Evolutionary conservation across 768 basidiomycete species (phyloP).

Genomic region (Sporobolomyces phaffii): DNA sequence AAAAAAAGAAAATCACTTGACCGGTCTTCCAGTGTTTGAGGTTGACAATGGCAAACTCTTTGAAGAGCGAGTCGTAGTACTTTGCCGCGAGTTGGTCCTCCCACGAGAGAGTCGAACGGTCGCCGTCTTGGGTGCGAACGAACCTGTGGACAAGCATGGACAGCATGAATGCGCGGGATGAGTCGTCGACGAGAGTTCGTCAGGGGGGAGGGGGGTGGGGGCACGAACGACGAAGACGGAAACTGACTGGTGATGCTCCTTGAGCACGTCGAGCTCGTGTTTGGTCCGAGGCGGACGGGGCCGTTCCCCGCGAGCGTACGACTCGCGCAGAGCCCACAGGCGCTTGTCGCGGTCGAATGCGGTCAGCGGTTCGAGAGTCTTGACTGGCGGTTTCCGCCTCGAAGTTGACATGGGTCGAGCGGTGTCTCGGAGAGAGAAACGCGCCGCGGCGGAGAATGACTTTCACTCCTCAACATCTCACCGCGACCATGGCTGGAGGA

Average conservation of each 20-base stretch:
- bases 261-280: conserved; percentile 50
- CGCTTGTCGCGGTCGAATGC: conserved; percentile 46
- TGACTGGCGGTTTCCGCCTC: background rate
- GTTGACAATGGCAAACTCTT: conserved; percentile 87
- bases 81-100: conserved; percentile 79
- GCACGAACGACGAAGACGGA: too few relatives aligned
- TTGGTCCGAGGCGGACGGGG: conserved; percentile 23
- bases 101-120: conserved; percentile 55
- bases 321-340: conserved; percentile 28
- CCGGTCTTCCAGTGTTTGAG: conserved; percentile 93
- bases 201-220: background rate
- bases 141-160: conserved; percentile 56
- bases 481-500: conserved; percentile 31
- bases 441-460: background rate
- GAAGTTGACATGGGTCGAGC: background rate
- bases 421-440: too few relatives aligned
- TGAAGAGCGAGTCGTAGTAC: conserved; percentile 80
- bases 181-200: too few relatives aligned
- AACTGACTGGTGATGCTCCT: conserved; percentile 48
- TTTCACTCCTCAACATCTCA: too few relatives aligned
- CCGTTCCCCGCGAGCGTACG: conserved; percentile 5
- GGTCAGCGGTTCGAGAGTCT: conserved; percentile 43
- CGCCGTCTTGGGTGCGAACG: conserved; percentile 51
- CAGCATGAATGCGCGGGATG: background rate
- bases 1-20: conserved; percentile 55